Percentiles rank a stretch among this genome's conserved stretches.
Evolutionary conservation across 768 basidiomycete species (phyloP).

Genomic region (Myochromella boudieri): DNA sequence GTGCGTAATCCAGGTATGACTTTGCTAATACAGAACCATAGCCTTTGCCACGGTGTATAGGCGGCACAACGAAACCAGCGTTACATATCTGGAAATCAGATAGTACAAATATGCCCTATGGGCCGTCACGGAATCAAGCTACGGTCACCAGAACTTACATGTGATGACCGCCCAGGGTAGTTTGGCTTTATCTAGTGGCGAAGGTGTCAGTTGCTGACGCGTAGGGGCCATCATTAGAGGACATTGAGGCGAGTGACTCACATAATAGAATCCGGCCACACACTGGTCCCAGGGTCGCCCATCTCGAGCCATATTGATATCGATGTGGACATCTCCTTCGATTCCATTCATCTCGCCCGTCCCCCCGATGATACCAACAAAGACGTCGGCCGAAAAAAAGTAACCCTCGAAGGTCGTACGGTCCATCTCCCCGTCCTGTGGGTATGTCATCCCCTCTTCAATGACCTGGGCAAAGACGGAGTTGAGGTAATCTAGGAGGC

Average conservation of each 20-base stretch:
- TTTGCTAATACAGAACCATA: constrained; percentile 72
- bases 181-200: constrained; percentile 80
- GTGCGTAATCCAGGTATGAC: constrained; percentile 82
- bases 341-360: constrained; percentile 22
- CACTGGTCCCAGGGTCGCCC: constrained; percentile 65
- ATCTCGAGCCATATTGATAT: constrained; percentile 43
- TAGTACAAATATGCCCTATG: not conserved
- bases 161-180: constrained; percentile 87
- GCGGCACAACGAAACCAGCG: constrained; percentile 82
- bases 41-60: constrained; percentile 57
- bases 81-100: constrained; percentile 68
- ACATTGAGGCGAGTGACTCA: constrained; percentile 32
- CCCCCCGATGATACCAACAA: constrained; percentile 56
- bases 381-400: constrained; percentile 76
- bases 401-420: constrained; percentile 65
- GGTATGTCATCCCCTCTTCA: constrained; percentile 78
- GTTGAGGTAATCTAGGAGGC: constrained; percentile 60
- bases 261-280: constrained; percentile 79
- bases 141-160: constrained; percentile 53
- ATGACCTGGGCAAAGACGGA: constrained; percentile 70
- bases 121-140: not conserved
- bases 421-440: constrained; percentile 66
- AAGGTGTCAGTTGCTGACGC: not conserved
- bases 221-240: constrained; percentile 9
- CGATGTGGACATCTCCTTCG: constrained; percentile 21